Conservation (phyloP, 2,329 filamentous ascomycete genomes). For the Zymoseptoria crescenta region DNA sequence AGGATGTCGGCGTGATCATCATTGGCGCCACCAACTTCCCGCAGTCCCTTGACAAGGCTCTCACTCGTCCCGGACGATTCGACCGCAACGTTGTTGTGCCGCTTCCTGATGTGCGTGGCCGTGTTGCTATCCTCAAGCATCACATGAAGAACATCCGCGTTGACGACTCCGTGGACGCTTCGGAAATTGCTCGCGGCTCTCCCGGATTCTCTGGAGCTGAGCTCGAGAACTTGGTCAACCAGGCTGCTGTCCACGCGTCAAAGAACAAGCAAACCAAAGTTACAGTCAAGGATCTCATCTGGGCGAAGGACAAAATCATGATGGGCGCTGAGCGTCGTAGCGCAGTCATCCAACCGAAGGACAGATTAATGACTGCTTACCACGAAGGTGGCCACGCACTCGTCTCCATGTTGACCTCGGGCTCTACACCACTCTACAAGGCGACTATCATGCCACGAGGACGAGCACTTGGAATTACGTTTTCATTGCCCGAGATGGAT, state of each 20-base stretch:
- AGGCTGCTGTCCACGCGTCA: slow-evolving; percentile 90
- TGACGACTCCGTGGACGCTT: slow-evolving; percentile 69
- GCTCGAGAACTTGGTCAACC: slow-evolving; percentile 92
- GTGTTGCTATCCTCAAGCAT: slow-evolving; percentile 85
- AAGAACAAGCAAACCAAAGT: slow-evolving; percentile 72
- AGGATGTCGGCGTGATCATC: slow-evolving; percentile 89
- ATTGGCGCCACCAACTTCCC: slow-evolving; percentile 96
- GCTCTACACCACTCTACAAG: slow-evolving; percentile 79
- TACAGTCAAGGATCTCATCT: slow-evolving; percentile 75
- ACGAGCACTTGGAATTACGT: slow-evolving; percentile 76
- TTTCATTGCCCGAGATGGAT: slow-evolving; percentile 82
- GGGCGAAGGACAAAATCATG: slow-evolving; percentile 96
- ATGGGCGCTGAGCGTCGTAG: slow-evolving; percentile 92
- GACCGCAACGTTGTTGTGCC: slow-evolving; percentile 86
- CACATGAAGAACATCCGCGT: slow-evolving; percentile 88
- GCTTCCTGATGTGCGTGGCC: slow-evolving; percentile 85
- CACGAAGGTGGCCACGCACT: slow-evolving; percentile 94
- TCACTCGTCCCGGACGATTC: slow-evolving; percentile 90
- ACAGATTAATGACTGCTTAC: slow-evolving; percentile 93
- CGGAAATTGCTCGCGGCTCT: slow-evolving; percentile 76
- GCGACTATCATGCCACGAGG: slow-evolving; percentile 94
- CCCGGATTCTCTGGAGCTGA: slow-evolving; percentile 92
- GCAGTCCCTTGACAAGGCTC: slow-evolving; percentile 84
- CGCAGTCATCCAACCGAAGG: slow-evolving; percentile 83
- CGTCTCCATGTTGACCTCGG: slow-evolving; percentile 73